A percentile compares a stretch with the other conserved stretches of the same genome.
phyloP scores from a whole-genome alignment of 2,329 filamentous ascomycete species.

The Aspergillus alliaceus region DNA sequence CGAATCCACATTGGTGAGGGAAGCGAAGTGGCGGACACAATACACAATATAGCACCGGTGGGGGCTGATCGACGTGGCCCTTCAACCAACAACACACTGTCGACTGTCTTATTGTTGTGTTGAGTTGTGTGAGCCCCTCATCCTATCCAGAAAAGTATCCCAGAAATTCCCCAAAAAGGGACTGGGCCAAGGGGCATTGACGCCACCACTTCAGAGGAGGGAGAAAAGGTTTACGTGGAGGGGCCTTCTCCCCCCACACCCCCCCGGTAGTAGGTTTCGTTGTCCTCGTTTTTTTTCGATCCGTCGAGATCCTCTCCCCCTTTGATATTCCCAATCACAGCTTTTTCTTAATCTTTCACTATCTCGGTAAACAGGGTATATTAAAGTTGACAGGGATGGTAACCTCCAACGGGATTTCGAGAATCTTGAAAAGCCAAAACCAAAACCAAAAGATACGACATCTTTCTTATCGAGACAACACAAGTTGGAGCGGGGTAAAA shows the following conservation, averaged over 20 bases:
- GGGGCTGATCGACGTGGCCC: conserved; percentile 6
- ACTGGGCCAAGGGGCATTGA: background rate
- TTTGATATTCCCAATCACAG: background rate
- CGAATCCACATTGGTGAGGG: background rate
- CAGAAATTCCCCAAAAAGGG: background rate
- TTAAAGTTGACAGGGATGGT: background rate
- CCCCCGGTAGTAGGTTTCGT: background rate
- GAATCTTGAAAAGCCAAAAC: no score
- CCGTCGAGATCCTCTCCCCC: background rate
- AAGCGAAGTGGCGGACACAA: background rate
- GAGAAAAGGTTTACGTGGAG: background rate
- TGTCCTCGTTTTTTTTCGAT: background rate
- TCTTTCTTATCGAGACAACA: no score
- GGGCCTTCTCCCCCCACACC: no score
- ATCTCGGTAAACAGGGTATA: background rate
- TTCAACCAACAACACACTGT: background rate
- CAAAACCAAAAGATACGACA: background rate
- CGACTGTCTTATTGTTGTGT: no score
- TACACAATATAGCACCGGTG: no score
- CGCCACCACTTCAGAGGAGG: background rate
- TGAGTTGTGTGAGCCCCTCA: no score
- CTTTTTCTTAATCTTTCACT: background rate
- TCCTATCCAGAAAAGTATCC: conserved; percentile 1
- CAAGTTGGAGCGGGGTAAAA: no score
- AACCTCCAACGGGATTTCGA: background rate